Percentiles rank a stretch among this genome's conserved stretches.
Conservation (phyloP, 129 eudicot genomes). For the Ambrosia trifida region DNA sequence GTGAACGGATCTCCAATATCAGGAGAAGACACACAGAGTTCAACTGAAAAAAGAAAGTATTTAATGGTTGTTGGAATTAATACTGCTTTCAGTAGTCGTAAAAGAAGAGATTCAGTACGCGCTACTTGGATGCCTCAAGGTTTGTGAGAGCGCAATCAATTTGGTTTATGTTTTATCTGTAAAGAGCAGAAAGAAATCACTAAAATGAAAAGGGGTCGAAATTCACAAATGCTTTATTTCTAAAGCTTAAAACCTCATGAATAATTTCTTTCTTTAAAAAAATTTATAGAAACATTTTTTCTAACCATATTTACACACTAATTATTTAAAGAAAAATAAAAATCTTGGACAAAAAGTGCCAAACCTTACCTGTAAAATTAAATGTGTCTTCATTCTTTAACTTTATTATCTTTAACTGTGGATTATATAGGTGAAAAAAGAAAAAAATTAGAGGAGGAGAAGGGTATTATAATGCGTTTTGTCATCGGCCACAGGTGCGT, state of each 20-base stretch:
- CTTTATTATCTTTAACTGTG: background rate
- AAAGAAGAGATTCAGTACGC: constrained; percentile 93
- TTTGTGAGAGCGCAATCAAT: constrained; percentile 17
- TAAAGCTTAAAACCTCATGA: background rate
- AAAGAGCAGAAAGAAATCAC: background rate
- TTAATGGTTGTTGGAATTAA: constrained; percentile 84
- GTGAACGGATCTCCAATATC: constrained; percentile 67
- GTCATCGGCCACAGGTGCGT: constrained; percentile 88
- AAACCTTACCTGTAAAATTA: background rate
- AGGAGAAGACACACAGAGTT: constrained; percentile 42
- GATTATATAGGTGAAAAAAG: constrained; percentile 64
- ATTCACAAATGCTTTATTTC: background rate
- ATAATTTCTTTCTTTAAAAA: background rate
- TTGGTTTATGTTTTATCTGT: background rate
- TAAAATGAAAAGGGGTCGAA: background rate
- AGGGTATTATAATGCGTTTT: constrained; percentile 84
- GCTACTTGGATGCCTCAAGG: constrained; percentile 99
- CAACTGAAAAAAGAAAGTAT: constrained; percentile 47
- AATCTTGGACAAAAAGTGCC: background rate
- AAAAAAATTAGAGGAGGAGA: constrained; percentile 74
- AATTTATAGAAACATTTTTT: background rate
- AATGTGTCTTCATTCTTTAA: background rate
- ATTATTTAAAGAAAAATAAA: background rate
- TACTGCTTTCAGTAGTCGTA: constrained; percentile 92
- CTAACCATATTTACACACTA: background rate